phyloP scores from a whole-genome alignment of 1,139 yeast species.

The Magnusiomyces paraingens region DNA sequence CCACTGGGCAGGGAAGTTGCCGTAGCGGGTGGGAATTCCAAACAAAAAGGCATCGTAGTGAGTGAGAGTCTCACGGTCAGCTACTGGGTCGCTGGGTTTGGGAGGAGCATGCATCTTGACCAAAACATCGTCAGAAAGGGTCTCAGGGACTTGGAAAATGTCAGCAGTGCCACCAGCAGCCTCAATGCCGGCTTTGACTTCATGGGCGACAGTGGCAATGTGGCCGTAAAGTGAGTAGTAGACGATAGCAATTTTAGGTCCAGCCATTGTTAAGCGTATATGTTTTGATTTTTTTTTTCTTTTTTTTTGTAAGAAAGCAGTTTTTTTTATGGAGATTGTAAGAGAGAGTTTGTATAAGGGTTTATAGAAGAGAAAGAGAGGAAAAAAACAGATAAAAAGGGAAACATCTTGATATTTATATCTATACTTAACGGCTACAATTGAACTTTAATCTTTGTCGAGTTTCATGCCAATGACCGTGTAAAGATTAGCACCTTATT shows the following conservation, averaged over 20 bases:
- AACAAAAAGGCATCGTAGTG: slow-evolving; percentile 70
- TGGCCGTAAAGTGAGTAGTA: slow-evolving; percentile 83
- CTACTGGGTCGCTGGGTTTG: slow-evolving; percentile 57
- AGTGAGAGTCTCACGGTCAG: slow-evolving; percentile 51
- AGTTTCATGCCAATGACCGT: not conserved
- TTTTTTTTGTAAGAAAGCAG: not conserved
- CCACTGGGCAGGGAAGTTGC: slow-evolving; percentile 77
- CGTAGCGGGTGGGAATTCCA: slow-evolving; percentile 81
- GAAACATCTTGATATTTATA: not conserved
- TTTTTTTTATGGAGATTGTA: not conserved
- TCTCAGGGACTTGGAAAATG: slow-evolving; percentile 69
- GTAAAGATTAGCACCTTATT: no score
- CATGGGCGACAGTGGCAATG: slow-evolving; percentile 59
- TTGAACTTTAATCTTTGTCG: not conserved
- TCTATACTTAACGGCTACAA: not conserved
- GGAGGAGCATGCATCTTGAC: slow-evolving; percentile 58
- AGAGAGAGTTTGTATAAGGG: not conserved
- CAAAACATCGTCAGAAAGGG: slow-evolving; percentile 60
- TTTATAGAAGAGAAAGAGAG: not conserved
- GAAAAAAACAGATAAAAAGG: not conserved
- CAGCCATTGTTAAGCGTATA: slow-evolving; percentile 34
- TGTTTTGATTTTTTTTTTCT: no score
- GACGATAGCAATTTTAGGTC: slow-evolving; percentile 54
- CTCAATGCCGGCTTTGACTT: slow-evolving; percentile 64
- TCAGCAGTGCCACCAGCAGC: slow-evolving; percentile 68